Evolutionary conservation across 2,329 filamentous ascomycete species (phyloP).

Genomic region (Neodidymelliopsis sp.): DNA sequence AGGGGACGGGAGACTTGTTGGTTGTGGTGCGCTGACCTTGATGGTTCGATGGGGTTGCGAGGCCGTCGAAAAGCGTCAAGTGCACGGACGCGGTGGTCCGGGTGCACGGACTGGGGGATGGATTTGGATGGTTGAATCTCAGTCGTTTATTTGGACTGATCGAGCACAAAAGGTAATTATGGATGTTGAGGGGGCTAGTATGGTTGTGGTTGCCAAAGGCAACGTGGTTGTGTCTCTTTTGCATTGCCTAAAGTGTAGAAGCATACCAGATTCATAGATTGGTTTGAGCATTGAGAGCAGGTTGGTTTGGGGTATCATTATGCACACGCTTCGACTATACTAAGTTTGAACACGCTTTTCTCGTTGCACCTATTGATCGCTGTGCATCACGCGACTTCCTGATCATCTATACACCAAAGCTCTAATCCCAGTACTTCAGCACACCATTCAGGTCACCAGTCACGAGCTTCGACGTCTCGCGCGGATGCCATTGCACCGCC

Average conservation of each 20-base stretch:
- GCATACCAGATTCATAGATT: too few species aligned
- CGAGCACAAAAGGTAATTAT: too few species aligned
- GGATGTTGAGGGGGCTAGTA: too few species aligned
- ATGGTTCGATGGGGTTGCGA: conserved; percentile 6
- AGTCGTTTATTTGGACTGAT: too few species aligned
- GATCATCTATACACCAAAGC: too few species aligned
- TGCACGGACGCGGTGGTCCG: too few species aligned
- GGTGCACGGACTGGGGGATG: background rate
- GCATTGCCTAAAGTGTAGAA: too few species aligned
- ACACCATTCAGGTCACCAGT: conserved; percentile 89
- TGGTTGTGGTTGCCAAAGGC: too few species aligned
- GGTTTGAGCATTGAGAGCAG: too few species aligned
- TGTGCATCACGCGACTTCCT: too few species aligned
- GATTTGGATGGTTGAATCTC: background rate
- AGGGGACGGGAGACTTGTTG: background rate
- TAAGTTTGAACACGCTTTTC: background rate
- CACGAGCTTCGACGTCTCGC: conserved; percentile 92
- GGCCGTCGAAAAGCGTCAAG: conserved; percentile 13
- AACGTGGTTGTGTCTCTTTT: too few species aligned
- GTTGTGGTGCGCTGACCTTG: conserved; percentile 6
- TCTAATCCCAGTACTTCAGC: conserved; percentile 90
- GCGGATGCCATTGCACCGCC: conserved; percentile 95
- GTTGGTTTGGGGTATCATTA: conserved; percentile 8
- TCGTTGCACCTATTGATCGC: too few species aligned
- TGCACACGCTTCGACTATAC: background rate